Conservation (phyloP, 192 early-diverging fungal genomes). For the Thamnidium elegans region DNA sequence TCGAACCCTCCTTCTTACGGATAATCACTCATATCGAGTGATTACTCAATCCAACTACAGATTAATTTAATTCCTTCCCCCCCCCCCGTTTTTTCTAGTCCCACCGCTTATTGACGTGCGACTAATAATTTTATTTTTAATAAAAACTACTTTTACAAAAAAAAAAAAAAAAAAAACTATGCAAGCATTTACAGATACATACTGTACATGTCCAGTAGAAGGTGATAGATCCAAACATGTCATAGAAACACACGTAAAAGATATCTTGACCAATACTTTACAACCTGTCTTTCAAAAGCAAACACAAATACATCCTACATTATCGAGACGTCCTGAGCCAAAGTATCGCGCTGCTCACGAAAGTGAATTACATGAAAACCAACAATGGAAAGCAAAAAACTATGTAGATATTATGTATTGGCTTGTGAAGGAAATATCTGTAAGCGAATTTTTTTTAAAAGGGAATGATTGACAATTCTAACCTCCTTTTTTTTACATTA, state of each 20-base stretch:
- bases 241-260: conserved; percentile 1
- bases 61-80: too few species aligned
- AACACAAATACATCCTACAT: conserved; percentile 1
- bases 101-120: too few species aligned
- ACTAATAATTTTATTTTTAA: too few species aligned
- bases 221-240: conserved; percentile 12
- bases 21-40: too few species aligned
- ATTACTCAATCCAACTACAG: too few species aligned
- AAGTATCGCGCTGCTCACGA: conserved; percentile 9
- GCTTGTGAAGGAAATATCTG: conserved; percentile 5
- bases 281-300: conserved; percentile 18
- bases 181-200: conserved; percentile 1
- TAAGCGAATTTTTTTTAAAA: not conserved
- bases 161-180: conserved; percentile 20
- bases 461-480: too few species aligned
- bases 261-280: conserved; percentile 12
- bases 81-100: too few species aligned
- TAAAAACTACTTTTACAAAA: conserved; percentile 8
- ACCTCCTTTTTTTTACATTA: not conserved
- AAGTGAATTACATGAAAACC: conserved; percentile 15
- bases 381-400: not conserved
- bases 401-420: conserved; percentile 18
- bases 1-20: too few species aligned
- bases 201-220: not conserved
- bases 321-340: not conserved